These are phyloP conservation scores for Polyplosphaeria fusca DNA, from an alignment of 495 filamentous ascomycete species.

Conservation along the genomic window DNA sequence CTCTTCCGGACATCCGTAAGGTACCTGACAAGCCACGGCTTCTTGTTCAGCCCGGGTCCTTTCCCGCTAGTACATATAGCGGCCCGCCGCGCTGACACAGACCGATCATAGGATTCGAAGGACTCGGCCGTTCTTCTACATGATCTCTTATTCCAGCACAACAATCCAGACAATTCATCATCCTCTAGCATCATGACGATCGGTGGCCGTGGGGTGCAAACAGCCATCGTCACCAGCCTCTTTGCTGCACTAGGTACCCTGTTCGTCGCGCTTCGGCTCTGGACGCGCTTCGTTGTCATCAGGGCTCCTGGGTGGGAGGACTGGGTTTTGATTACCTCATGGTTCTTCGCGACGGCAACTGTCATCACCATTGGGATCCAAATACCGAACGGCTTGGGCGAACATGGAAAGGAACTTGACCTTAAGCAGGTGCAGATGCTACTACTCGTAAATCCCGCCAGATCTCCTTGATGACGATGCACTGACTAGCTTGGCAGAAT, in stretches of 20 bases:
- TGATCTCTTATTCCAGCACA: too few species aligned
- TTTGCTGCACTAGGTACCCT: slow-evolving; percentile 22
- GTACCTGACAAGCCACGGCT: too few species aligned
- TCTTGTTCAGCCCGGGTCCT: too few species aligned
- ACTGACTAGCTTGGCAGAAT: neutral
- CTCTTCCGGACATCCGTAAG: too few species aligned
- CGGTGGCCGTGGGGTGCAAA: slow-evolving; percentile 1
- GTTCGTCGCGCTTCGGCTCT: slow-evolving; percentile 24
- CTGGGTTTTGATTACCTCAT: slow-evolving; percentile 20
- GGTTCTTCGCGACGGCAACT: slow-evolving; percentile 22
- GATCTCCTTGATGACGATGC: neutral
- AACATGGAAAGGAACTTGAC: slow-evolving; percentile 1
- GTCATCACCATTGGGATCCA: slow-evolving; percentile 19
- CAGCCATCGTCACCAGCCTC: neutral
- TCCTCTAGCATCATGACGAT: slow-evolving; percentile 6
- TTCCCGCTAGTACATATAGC: too few species aligned
- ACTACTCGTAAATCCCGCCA: neutral
- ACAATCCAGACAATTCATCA: too few species aligned
- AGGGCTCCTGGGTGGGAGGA: slow-evolving; percentile 29
- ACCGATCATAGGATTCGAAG: too few species aligned
- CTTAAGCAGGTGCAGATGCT: neutral
- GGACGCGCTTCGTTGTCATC: slow-evolving; percentile 26
- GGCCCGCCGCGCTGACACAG: too few species aligned
- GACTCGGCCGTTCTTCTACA: too few species aligned
- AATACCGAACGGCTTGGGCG: slow-evolving; percentile 30